These are phyloP conservation scores for Thalia dealbata DNA, from an alignment of 176 grass and related monocot species.

Conservation along the genomic window DNA sequence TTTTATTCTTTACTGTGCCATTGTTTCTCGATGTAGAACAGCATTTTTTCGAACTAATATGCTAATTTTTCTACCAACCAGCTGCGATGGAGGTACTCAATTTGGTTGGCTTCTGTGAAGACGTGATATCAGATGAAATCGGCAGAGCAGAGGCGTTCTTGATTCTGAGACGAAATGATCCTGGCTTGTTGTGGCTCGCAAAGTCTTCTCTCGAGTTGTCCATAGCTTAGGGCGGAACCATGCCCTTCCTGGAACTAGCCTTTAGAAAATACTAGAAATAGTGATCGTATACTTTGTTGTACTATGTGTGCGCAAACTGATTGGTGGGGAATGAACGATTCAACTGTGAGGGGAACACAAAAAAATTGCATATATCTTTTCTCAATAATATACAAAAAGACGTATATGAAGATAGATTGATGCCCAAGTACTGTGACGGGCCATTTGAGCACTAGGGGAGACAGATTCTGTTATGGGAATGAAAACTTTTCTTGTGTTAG, in stretches of 20 bases:
- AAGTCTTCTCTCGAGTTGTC: conserved; percentile 82
- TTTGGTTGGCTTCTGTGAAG: conserved; percentile 78
- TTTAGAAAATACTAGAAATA: neutral
- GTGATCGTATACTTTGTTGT: neutral
- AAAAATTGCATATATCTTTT: no score
- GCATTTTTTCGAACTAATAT: neutral
- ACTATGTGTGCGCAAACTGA: neutral
- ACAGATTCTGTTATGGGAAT: no score
- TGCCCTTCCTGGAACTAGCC: neutral
- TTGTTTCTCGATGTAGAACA: neutral
- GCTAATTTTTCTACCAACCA: conserved; percentile 15
- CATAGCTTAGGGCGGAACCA: conserved; percentile 25
- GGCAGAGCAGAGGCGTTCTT: conserved; percentile 54
- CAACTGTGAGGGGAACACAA: no score
- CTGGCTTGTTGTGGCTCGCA: conserved; percentile 77
- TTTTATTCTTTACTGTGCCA: neutral
- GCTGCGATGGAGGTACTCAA: conserved; percentile 86
- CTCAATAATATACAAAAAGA: no score
- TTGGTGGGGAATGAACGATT: no score
- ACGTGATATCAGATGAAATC: conserved; percentile 51
- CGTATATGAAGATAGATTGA: neutral
- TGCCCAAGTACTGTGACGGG: neutral
- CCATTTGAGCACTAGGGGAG: no score
- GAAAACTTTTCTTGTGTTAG: no score
- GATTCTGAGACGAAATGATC: conserved; percentile 88